Evolutionary conservation across 257 asterid genomes (phyloP).

Genomic region (Solanum chiquidenum): DNA sequence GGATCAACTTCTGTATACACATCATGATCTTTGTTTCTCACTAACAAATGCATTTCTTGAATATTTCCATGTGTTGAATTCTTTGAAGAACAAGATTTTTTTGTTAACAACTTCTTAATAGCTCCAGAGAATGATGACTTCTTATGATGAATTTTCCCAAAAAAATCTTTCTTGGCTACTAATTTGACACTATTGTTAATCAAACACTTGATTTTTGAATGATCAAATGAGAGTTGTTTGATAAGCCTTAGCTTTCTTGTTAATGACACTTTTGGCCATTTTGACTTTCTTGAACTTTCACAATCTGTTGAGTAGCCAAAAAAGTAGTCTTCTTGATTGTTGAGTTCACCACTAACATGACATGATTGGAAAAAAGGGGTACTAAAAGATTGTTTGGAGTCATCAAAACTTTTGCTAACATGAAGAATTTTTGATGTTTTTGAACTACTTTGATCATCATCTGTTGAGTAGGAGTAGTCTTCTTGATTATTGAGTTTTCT

Average conservation of each 20-base stretch:
- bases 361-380: conserved; percentile 60
- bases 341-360: conserved; percentile 53
- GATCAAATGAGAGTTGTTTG: conserved; percentile 27
- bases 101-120: conserved; percentile 35
- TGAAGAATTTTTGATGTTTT: not conserved
- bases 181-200: conserved; percentile 16
- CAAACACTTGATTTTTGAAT: conserved; percentile 44
- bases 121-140: conserved; percentile 83
- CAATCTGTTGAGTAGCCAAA: conserved; percentile 6
- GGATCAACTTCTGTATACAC: conserved; percentile 42
- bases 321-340: conserved; percentile 26
- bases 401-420: not conserved
- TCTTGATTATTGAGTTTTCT: conserved; percentile 37
- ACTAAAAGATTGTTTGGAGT: conserved; percentile 18
- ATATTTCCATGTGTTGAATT: conserved; percentile 16
- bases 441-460: not conserved
- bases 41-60: conserved; percentile 17
- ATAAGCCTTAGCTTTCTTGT: conserved; percentile 32
- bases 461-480: conserved; percentile 7
- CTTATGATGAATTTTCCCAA: conserved; percentile 45
- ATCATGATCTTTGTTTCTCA: conserved; percentile 32
- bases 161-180: conserved; percentile 9
- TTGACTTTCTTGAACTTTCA: not conserved
- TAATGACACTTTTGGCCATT: conserved; percentile 29
- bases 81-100: conserved; percentile 20